A percentile compares a stretch with the other conserved stretches of the same genome.
Evolutionary conservation across 352 stramenopile genomes (phyloP).

Genomic region (Detonula confervacea): DNA sequence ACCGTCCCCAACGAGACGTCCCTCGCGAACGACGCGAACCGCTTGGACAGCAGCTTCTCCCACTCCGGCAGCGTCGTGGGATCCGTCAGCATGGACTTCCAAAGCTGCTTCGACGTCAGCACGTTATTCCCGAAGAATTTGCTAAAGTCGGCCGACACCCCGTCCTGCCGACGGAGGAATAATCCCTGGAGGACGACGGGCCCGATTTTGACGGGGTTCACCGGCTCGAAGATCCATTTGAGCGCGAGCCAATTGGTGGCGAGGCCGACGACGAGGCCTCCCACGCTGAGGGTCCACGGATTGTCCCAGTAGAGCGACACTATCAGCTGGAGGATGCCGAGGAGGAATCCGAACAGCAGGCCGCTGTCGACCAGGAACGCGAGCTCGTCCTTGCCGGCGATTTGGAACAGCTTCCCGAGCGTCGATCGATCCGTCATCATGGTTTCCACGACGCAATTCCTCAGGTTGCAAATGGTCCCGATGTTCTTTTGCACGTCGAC

Average conservation of each 20-base stretch:
- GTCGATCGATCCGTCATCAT: slow-evolving; percentile 86
- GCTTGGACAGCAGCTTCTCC: slow-evolving; percentile 41
- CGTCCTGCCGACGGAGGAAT: slow-evolving; percentile 90
- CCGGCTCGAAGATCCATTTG: slow-evolving; percentile 96
- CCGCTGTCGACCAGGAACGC: slow-evolving; percentile 84
- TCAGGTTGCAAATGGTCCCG: slow-evolving; percentile 71
- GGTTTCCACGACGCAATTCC: slow-evolving; percentile 85
- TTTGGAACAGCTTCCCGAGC: slow-evolving; percentile 86
- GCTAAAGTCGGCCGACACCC: slow-evolving; percentile 60
- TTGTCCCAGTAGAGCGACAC: slow-evolving; percentile 87
- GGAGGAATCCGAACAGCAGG: slow-evolving; percentile 87
- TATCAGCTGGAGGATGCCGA: slow-evolving; percentile 85
- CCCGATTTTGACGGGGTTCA: slow-evolving; percentile 65
- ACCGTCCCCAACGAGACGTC: slow-evolving; percentile 37
- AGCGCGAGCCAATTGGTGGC: slow-evolving; percentile 96
- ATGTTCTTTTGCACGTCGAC: slow-evolving; percentile 78
- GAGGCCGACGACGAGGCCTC: slow-evolving; percentile 93
- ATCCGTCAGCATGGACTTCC: slow-evolving; percentile 60
- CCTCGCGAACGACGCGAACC: slow-evolving; percentile 44
- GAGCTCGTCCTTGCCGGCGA: slow-evolving; percentile 85
- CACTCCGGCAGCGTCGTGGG: slow-evolving; percentile 52
- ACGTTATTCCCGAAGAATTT: slow-evolving; percentile 66
- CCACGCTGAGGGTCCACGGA: slow-evolving; percentile 86
- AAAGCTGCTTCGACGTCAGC: slow-evolving; percentile 59
- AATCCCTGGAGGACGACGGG: slow-evolving; percentile 92